These are phyloP conservation scores for Ascochyta clinopodiicola DNA, from an alignment of 2,329 filamentous ascomycete genomes.

Conservation along the genomic window DNA sequence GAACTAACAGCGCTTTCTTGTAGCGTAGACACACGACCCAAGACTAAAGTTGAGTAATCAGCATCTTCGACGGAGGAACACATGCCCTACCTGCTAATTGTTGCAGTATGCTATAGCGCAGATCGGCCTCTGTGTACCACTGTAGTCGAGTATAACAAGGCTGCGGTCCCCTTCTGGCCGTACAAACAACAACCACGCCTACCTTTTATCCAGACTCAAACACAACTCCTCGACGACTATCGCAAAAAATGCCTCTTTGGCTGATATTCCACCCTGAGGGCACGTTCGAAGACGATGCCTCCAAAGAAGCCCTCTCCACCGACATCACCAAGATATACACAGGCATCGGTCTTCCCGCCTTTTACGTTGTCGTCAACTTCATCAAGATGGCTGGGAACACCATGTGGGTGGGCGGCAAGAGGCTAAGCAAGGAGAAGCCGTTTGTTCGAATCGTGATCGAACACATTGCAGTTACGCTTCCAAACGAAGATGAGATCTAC, in stretches of 20 bases:
- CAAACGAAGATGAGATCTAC: constrained; percentile 25
- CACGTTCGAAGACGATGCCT: constrained; percentile 40
- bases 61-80: not conserved
- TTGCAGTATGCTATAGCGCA: not conserved
- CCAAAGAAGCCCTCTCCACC: constrained; percentile 40
- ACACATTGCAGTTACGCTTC: constrained; percentile 36
- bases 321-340: constrained; percentile 52
- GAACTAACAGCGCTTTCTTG: not conserved
- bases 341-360: constrained; percentile 46
- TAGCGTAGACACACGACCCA: not conserved
- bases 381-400: constrained; percentile 29
- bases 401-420: constrained; percentile 39
- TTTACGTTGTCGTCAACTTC: constrained; percentile 53
- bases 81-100: not conserved
- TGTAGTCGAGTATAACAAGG: not conserved
- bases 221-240: not conserved
- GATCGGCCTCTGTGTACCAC: not conserved
- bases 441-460: constrained; percentile 46
- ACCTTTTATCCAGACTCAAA: not conserved
- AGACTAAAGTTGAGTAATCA: not conserved
- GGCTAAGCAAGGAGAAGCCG: constrained; percentile 26
- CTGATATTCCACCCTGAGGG: constrained; percentile 47
- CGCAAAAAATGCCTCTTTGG: constrained; percentile 50
- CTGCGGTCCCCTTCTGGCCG: not conserved
- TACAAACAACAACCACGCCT: not conserved